Conservation (phyloP, 2,329 filamentous ascomycete genomes). For the Pseudogymnoascus sp. region DNA sequence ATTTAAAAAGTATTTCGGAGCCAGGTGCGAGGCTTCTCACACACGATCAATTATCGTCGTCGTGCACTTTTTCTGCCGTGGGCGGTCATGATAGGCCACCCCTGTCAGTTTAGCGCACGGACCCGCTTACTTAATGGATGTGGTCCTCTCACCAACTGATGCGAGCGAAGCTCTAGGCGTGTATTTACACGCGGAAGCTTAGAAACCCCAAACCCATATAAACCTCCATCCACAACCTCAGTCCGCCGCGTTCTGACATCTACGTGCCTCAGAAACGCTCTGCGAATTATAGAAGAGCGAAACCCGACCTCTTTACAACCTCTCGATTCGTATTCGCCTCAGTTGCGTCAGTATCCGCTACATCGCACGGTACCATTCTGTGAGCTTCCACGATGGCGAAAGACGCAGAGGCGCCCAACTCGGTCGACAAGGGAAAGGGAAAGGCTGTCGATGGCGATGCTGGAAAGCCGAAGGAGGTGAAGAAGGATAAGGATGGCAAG, state of each 20-base stretch:
- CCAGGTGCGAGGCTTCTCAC: neutral
- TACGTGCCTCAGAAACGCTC: neutral
- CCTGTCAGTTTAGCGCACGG: constrained; percentile 9
- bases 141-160: constrained; percentile 5
- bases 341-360: constrained; percentile 2
- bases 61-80: constrained; percentile 19
- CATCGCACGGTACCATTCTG: constrained; percentile 6
- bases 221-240: constrained; percentile 4
- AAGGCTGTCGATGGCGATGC: constrained; percentile 66
- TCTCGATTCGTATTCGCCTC: neutral
- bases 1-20: neutral
- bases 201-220: constrained; percentile 9
- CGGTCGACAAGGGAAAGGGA: constrained; percentile 91
- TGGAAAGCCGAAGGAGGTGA: constrained; percentile 50
- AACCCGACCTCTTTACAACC: neutral
- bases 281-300: neutral
- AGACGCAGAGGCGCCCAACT: constrained; percentile 78
- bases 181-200: constrained; percentile 11
- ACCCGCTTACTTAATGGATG: constrained; percentile 9
- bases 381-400: constrained; percentile 67
- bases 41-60: constrained; percentile 9
- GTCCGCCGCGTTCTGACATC: constrained; percentile 2
- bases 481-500: constrained; percentile 65
- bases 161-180: constrained; percentile 11
- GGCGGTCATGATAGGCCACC: constrained; percentile 9